Evolutionary conservation across 2,329 filamentous ascomycete genomes (phyloP).

Genomic region (Neonectria magnoliae): DNA sequence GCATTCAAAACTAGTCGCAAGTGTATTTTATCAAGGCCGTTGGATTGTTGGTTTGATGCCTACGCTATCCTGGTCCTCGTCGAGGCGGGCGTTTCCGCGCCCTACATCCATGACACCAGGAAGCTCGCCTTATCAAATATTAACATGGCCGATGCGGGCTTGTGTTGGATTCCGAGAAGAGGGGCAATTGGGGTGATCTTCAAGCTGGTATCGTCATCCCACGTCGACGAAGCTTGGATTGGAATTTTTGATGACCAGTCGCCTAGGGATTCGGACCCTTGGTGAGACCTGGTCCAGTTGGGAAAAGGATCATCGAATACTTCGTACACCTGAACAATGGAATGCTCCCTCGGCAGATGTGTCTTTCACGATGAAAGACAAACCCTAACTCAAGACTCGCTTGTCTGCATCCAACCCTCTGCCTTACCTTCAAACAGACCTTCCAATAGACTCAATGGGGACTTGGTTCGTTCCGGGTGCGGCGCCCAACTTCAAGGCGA

Average conservation of each 20-base stretch:
- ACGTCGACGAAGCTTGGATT: not conserved
- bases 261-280: conserved; percentile 1
- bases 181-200: conserved; percentile 7
- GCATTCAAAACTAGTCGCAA: not conserved
- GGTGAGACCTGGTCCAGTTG: conserved; percentile 3
- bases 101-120: conserved; percentile 15
- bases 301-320: conserved; percentile 2
- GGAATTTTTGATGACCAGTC: not conserved
- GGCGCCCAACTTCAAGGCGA: not conserved
- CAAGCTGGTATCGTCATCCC: not conserved
- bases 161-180: conserved; percentile 5
- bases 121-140: conserved; percentile 6
- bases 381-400: not conserved
- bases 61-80: conserved; percentile 16
- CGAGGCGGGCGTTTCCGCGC: conserved; percentile 26
- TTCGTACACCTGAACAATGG: not conserved
- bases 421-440: not conserved
- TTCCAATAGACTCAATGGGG: not conserved
- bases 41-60: conserved; percentile 8
- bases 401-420: not conserved
- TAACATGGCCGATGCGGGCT: conserved; percentile 11
- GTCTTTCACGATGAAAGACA: not conserved
- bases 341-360: not conserved
- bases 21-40: not conserved
- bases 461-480: not conserved